Percentiles rank a stretch among this genome's conserved stretches.
phyloP scores from a whole-genome alignment of 2,329 filamentous ascomycete species.

The Scorias spongiosa region DNA sequence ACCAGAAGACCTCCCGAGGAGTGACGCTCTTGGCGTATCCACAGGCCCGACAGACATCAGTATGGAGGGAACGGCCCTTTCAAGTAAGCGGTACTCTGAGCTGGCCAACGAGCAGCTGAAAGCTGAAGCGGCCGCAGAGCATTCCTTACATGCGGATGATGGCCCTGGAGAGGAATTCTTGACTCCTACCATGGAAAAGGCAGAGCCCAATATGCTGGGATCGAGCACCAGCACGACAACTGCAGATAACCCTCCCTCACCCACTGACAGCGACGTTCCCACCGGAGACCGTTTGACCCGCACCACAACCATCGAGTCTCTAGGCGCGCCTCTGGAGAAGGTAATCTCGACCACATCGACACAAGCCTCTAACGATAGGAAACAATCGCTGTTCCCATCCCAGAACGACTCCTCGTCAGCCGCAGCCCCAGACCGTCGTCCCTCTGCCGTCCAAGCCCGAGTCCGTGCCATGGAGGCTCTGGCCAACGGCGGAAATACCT shows the following conservation, averaged over 20 bases:
- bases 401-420: not conserved
- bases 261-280: not conserved
- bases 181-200: not conserved
- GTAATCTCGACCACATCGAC: not conserved
- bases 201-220: not conserved
- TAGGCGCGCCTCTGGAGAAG: not conserved
- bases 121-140: not conserved
- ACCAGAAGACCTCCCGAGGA: too few relatives aligned
- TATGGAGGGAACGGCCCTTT: not conserved
- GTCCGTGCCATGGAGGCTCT: conserved; percentile 11
- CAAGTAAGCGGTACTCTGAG: not conserved
- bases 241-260: not conserved
- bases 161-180: not conserved
- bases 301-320: not conserved
- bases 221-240: not conserved
- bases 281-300: not conserved
- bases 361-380: not conserved
- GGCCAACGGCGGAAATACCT: not conserved
- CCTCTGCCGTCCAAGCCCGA: conserved; percentile 9
- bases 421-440: conserved; percentile 4
- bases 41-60: too few relatives aligned
- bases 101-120: not conserved
- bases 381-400: not conserved
- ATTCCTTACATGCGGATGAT: not conserved
- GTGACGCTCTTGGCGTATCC: too few relatives aligned